Conservation (phyloP, 192 early-diverging fungal genomes). For the Tieghemiomyces parasiticus region DNA sequence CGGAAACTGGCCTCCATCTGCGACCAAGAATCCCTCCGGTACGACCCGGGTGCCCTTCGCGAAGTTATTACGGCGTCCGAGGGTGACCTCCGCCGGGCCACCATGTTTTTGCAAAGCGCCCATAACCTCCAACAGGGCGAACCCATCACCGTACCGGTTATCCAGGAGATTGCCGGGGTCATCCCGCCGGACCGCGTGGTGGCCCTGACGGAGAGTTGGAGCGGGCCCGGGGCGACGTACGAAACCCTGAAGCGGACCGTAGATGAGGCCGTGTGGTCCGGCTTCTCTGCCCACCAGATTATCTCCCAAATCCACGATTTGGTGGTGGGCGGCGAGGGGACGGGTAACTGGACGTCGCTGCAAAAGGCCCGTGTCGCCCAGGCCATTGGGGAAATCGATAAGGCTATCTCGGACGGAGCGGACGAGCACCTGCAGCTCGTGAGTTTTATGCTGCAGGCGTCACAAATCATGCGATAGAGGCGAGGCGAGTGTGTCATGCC, state of each 20-base stretch:
- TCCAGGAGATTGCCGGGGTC: slow-evolving; percentile 66
- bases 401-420: slow-evolving; percentile 64
- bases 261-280: slow-evolving; percentile 39
- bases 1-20: slow-evolving; percentile 51
- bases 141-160: slow-evolving; percentile 30
- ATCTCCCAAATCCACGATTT: slow-evolving; percentile 58
- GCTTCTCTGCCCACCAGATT: slow-evolving; percentile 63
- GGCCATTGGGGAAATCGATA: slow-evolving; percentile 52
- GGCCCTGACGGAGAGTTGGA: no score
- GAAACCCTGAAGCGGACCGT: slow-evolving; percentile 33
- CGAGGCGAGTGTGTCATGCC: no score
- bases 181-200: slow-evolving; percentile 47
- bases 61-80: slow-evolving; percentile 57
- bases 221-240: no score
- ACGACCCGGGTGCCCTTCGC: slow-evolving; percentile 26
- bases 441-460: slow-evolving; percentile 39
- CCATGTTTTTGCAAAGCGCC: slow-evolving; percentile 83
- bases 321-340: slow-evolving; percentile 41
- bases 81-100: slow-evolving; percentile 86
- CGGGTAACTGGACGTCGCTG: slow-evolving; percentile 38
- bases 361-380: slow-evolving; percentile 60
- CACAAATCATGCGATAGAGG: no score
- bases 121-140: slow-evolving; percentile 35
- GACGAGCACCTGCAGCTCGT: slow-evolving; percentile 83
- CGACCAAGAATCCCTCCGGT: slow-evolving; percentile 42